A percentile compares a stretch with the other conserved stretches of the same genome.
Evolutionary conservation across 257 asterid genomes (phyloP).

Genomic region (Petunia axillaris): DNA sequence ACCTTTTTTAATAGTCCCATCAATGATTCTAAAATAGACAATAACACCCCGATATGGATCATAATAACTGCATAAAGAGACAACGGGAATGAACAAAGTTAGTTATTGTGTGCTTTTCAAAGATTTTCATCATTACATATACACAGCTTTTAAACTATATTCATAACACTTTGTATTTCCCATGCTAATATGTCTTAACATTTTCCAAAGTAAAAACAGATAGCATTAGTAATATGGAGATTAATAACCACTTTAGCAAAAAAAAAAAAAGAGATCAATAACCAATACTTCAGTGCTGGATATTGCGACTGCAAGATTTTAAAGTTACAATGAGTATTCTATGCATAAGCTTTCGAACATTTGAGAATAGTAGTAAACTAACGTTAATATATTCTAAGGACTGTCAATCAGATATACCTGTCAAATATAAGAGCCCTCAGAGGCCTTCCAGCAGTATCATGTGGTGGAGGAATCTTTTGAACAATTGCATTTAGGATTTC

Average conservation of each 20-base stretch:
- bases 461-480: slow-evolving; percentile 86
- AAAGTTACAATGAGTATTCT: background rate
- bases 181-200: background rate
- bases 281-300: background rate
- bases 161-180: background rate
- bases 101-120: slow-evolving; percentile 3
- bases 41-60: slow-evolving; percentile 96
- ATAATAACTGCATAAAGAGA: slow-evolving; percentile 69
- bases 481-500: slow-evolving; percentile 86
- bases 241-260: background rate
- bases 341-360: background rate
- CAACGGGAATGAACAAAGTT: slow-evolving; percentile 24
- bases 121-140: background rate
- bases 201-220: background rate
- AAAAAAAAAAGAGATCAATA: background rate
- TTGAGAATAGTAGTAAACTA: background rate
- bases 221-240: slow-evolving; percentile 10
- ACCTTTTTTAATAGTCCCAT: slow-evolving; percentile 86
- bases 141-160: background rate
- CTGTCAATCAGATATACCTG: slow-evolving; percentile 60
- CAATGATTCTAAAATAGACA: slow-evolving; percentile 92
- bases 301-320: background rate
- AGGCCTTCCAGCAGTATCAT: slow-evolving; percentile 71
- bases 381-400: background rate
- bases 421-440: slow-evolving; percentile 98